Conservation (phyloP, 208 protist species). For the Strigomonas culicis region DNA sequence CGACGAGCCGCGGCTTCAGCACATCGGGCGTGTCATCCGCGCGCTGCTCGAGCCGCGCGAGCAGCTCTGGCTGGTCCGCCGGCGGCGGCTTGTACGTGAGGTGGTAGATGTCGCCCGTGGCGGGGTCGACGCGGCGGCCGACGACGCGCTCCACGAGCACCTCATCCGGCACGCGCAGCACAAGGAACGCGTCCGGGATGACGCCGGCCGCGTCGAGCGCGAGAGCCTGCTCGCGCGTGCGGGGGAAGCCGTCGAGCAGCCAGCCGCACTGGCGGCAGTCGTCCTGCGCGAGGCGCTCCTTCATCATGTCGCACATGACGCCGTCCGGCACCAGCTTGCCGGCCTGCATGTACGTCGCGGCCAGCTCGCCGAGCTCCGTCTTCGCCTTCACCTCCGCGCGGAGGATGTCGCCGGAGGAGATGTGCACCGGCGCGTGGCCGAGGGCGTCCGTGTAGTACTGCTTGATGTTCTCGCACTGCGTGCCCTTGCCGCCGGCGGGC, state of each 20-base stretch:
- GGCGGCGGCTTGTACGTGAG: constrained; percentile 87
- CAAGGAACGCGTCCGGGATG: constrained; percentile 54
- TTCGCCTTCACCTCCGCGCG: constrained; percentile 54
- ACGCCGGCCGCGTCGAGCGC: constrained; percentile 66
- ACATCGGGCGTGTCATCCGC: constrained; percentile 75
- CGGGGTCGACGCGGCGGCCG: constrained; percentile 82
- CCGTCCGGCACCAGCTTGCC: constrained; percentile 76
- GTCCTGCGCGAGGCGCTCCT: constrained; percentile 56
- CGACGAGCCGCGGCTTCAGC: constrained; percentile 58
- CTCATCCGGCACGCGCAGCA: constrained; percentile 75
- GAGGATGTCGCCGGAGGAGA: constrained; percentile 85
- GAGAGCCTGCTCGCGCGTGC: constrained; percentile 74
- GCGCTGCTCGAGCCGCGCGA: constrained; percentile 81
- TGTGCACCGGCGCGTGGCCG: constrained; percentile 55
- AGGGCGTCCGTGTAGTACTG: constrained; percentile 36
- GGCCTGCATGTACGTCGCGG: constrained; percentile 52
- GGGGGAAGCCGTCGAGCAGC: constrained; percentile 91
- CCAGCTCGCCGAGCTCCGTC: constrained; percentile 55
- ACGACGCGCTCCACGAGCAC: constrained; percentile 75
- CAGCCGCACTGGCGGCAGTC: constrained; percentile 80
- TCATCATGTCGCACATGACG: constrained; percentile 64
- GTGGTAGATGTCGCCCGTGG: constrained; percentile 84
- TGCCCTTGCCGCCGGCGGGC: constrained; percentile 77
- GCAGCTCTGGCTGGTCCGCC: constrained; percentile 48
- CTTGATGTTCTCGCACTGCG: constrained; percentile 63